These are phyloP conservation scores for Hirsutella thompsonii DNA, from an alignment of 2,329 filamentous ascomycete species.

Conservation along the genomic window DNA sequence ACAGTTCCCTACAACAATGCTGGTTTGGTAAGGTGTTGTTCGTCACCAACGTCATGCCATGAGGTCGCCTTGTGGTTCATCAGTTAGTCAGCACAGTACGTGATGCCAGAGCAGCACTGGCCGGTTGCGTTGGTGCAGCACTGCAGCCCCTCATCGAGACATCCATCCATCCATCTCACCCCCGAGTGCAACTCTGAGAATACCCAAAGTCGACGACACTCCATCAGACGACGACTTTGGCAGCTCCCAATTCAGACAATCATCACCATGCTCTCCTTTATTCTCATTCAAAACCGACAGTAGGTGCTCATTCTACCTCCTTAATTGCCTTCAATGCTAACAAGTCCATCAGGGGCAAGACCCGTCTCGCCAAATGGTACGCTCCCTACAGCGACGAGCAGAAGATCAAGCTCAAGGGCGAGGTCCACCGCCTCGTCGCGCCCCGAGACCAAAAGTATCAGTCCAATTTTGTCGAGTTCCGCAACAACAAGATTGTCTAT, in stretches of 20 bases:
- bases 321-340: constrained; percentile 1
- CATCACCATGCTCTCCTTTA: constrained; percentile 62
- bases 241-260: not conserved
- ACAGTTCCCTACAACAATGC: too few species aligned
- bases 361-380: constrained; percentile 97
- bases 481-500: constrained; percentile 93
- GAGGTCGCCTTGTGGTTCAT: too few species aligned
- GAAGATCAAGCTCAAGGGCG: constrained; percentile 97
- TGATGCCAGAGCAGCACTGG: too few species aligned
- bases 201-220: not conserved
- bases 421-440: constrained; percentile 94
- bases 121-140: too few species aligned
- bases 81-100: too few species aligned
- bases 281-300: constrained; percentile 84
- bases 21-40: too few species aligned
- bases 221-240: not conserved
- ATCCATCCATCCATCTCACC: not conserved
- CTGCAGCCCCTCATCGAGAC: not conserved
- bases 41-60: too few species aligned
- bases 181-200: not conserved
- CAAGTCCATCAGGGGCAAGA: constrained; percentile 67
- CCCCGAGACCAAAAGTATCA: constrained; percentile 99
- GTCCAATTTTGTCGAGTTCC: constrained; percentile 97
- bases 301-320: constrained; percentile 21
- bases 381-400: constrained; percentile 96